Evolutionary conservation across 495 filamentous ascomycete genomes (phyloP), one percentile per base, ranked within the genome.

Genomic region (Bacidia rubella): DNA sequence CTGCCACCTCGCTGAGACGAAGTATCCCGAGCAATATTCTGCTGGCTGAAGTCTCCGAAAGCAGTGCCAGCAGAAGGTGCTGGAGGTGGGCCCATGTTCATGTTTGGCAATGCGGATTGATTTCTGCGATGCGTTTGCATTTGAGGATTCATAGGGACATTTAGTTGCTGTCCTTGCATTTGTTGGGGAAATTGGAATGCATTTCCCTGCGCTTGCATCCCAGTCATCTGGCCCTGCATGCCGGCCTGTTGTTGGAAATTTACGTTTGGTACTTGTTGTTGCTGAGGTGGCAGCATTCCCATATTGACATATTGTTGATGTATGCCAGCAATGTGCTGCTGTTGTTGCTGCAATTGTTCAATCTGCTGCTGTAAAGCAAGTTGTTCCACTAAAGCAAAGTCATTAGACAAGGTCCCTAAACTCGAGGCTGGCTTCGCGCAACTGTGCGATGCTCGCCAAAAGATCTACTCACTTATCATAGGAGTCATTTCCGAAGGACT

Each of bases 301-400:
- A 97, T 90, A 65, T 93, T 92, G 54, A 93, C 85, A 70, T 95
- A 97, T 66, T 97, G 90, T 68, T 94, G 90, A 59, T 96, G 89
- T 49, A 87, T 89, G 51, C 85, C 86, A 64, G 90, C 85, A 66
- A 97, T 93, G 64, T 97, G 93, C 68, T 97, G 93, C 63, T 98
- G 92, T 64, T 97, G 93, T 65, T 94, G 89, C 70, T 98, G 92
- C 59, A 98, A 78, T 68, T 90, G 75, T 70, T 98, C 90, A 64
- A 97, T 96, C 69, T 98, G 92, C 74, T 97, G 92, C 68, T 95
- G 90, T 68, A 98, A 85, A 63, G 92, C 89, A 60, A 97, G 78
- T 82, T 97, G 93, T 76, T 97, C 92, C 87, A 95, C 87, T 92
- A 51, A 35, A 39, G 25, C 11, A 38, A 40, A 15, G 46, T 10